These are phyloP conservation scores for Hyphodiscus hymeniophilus DNA, from an alignment of 495 filamentous ascomycete genomes.

Conservation along the genomic window DNA sequence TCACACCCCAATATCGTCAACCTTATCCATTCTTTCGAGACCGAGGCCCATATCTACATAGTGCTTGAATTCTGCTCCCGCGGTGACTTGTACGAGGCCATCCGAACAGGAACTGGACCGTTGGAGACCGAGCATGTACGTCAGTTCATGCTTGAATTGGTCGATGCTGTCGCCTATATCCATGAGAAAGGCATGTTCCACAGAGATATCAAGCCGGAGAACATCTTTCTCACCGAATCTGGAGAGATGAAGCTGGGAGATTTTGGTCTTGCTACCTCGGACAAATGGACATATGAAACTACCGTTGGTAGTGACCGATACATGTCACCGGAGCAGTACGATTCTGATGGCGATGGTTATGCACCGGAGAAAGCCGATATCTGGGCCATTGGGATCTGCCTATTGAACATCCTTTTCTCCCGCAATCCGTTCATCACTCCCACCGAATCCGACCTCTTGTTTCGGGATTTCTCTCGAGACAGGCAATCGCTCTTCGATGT, in stretches of 20 bases:
- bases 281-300: constrained; percentile 79
- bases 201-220: constrained; percentile 98
- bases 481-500: constrained; percentile 95
- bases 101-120: constrained; percentile 78
- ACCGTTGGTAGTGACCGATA: constrained; percentile 96
- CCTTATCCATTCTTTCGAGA: constrained; percentile 85
- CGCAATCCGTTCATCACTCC: constrained; percentile 90
- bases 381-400: constrained; percentile 92
- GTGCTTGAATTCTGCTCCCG: constrained; percentile 95
- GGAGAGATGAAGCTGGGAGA: constrained; percentile 95
- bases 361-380: constrained; percentile 90
- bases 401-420: constrained; percentile 92
- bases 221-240: constrained; percentile 84
- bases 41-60: constrained; percentile 78
- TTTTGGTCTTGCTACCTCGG: constrained; percentile 83
- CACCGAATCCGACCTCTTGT: constrained; percentile 77
- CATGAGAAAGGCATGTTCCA: constrained; percentile 89
- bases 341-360: constrained; percentile 76
- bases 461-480: constrained; percentile 85
- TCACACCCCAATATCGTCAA: constrained; percentile 91
- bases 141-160: constrained; percentile 90
- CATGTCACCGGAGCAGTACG: constrained; percentile 98
- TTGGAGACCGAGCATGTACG: constrained; percentile 93
- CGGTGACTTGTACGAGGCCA: constrained; percentile 96
- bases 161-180: constrained; percentile 84